phyloP scores from a whole-genome alignment of 139 green algal species.

The Chlamydomonas asymmetrica region DNA sequence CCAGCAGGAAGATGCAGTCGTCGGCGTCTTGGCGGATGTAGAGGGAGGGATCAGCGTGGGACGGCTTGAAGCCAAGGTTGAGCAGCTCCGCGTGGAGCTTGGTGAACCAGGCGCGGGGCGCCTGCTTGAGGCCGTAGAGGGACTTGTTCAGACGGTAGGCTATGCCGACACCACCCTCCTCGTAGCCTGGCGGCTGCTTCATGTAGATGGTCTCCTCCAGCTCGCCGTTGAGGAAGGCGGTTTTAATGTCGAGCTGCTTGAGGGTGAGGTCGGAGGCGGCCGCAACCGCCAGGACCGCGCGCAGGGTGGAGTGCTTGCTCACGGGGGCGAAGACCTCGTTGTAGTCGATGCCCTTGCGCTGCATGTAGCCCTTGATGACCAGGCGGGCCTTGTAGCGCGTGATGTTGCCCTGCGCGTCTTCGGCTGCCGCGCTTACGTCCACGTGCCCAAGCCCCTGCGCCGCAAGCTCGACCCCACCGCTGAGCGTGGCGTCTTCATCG shows the following conservation, averaged over 20 bases:
- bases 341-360: conserved; percentile 41
- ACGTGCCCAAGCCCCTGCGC: too few species aligned
- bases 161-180: neutral
- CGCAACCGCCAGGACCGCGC: neutral
- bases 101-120: conserved; percentile 31
- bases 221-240: conserved; percentile 39
- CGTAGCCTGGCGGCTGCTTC: conserved; percentile 33
- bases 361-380: conserved; percentile 43
- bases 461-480: too few species aligned
- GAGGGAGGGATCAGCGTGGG: too few species aligned
- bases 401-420: neutral
- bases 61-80: too few species aligned
- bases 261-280: conserved; percentile 2
- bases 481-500: too few species aligned
- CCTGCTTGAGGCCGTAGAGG: conserved; percentile 48
- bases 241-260: conserved; percentile 33
- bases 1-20: too few species aligned
- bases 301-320: too few species aligned
- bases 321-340: conserved; percentile 58
- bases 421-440: too few species aligned
- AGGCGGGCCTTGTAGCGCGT: conserved; percentile 42
- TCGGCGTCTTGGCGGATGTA: too few species aligned
- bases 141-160: conserved; percentile 27
- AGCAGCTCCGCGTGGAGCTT: conserved; percentile 17
- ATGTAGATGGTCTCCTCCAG: conserved; percentile 43